A percentile compares a stretch with the other conserved stretches of the same genome.
Conservation (phyloP, 768 basidiomycete genomes). For the Suillus americanus region DNA sequence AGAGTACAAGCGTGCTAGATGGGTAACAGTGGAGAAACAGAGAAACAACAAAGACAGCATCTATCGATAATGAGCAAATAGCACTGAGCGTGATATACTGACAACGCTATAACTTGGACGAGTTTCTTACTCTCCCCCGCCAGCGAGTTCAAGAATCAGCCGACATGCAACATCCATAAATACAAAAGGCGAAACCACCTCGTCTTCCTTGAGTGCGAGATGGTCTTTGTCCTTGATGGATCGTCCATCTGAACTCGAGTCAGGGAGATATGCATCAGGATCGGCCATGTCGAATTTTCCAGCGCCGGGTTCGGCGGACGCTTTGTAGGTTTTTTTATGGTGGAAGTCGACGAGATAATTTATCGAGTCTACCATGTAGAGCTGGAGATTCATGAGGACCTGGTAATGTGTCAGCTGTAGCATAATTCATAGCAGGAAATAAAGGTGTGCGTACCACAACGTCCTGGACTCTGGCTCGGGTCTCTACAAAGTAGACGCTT, state of each 20-base stretch:
- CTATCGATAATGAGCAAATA: constrained; percentile 9
- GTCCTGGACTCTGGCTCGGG: constrained; percentile 83
- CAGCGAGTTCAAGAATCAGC: constrained; percentile 91
- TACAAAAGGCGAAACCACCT: constrained; percentile 82
- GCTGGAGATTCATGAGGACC: constrained; percentile 96
- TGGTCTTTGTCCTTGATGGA: constrained; percentile 55
- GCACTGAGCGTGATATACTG: constrained; percentile 6
- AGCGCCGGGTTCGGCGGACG: constrained; percentile 63
- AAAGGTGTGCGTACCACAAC: constrained; percentile 68
- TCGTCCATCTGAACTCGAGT: constrained; percentile 56
- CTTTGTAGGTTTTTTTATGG: constrained; percentile 92
- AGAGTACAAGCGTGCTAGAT: constrained; percentile 9
- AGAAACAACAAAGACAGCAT: constrained; percentile 10
- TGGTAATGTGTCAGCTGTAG: constrained; percentile 28
- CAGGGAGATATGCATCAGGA: constrained; percentile 33
- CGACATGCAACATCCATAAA: constrained; percentile 96
- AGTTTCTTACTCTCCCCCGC: constrained; percentile 44
- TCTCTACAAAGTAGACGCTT: constrained; percentile 91
- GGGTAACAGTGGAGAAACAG: constrained; percentile 2
- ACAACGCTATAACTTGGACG: not conserved
- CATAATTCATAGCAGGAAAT: constrained; percentile 3
- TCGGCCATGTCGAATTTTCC: constrained; percentile 68
- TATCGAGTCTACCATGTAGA: constrained; percentile 93
- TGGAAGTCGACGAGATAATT: constrained; percentile 99
- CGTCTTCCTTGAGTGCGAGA: constrained; percentile 48